Base-by-base conservation (phyloP, 257 asterid species). In the Marsdenia floribunda region DNA sequence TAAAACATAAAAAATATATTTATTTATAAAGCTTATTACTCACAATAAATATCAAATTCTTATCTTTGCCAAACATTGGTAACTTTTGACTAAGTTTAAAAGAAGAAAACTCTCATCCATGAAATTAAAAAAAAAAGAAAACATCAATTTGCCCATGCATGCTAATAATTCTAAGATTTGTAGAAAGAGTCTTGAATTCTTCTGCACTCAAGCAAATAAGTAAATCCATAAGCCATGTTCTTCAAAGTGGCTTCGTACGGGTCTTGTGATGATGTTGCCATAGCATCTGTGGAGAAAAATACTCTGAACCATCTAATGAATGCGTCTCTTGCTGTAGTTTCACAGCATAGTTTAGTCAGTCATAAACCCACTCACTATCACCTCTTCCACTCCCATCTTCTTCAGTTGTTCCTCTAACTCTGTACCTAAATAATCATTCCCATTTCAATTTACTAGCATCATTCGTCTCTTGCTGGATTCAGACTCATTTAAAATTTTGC, bases 311-410 rank as follows among this genome's bases (percentile, higher is more conserved):
- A 93, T 76, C 87, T 85, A 57, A 89, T 68, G 76, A 89, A 91
- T 9, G 96, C 96, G 44, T 89, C 96, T 74, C 97, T 88, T 46
- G 97, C 97, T 1, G 88, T 80, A 14, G 97, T 91, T 85, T 91
- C 97, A 22, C 96, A 89, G 79, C 93, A 91, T 44, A 89, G 66
- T n/a, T n/a, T n/a, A 73, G 88, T 91, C n/a, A 76, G 96, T 91
- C 97, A 88, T 89, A 14, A 91, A 96, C 37, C 97, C 96, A 1
- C 83, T 81, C 68, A 91, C 88, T 24, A 91, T 91, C 13, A 91
- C 89, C 85, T 91, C 96, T 80, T 86, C 80, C 76, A 81, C 82
- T 24, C 87, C 90, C 87, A 87, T 89, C 67, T 82, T 82, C 52
- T 72, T 71, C 70, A 91, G 77, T 78, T 70, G 78, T 76, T 85